phyloP scores from a whole-genome alignment of 2,329 filamentous ascomycete species.

The Xylaria sp. region DNA sequence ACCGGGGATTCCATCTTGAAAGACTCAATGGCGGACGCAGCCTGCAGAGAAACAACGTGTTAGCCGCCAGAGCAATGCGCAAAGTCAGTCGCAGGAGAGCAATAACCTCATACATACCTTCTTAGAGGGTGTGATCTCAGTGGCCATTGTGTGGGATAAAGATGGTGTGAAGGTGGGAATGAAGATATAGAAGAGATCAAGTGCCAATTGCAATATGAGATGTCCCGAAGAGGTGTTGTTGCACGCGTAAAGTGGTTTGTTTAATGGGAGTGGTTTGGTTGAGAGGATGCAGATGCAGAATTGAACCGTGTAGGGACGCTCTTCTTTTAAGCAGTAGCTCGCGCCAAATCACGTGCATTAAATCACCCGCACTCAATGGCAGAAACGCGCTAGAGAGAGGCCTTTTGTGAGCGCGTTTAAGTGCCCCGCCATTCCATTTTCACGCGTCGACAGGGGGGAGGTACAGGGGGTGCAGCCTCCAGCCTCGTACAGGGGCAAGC shows the following conservation, averaged over 20 bases:
- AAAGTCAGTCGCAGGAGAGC: slow-evolving; percentile 26
- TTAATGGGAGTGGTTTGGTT: slow-evolving; percentile 13
- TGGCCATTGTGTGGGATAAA: slow-evolving; percentile 66
- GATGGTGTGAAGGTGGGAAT: slow-evolving; percentile 23
- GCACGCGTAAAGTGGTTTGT: slow-evolving; percentile 32
- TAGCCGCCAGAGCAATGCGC: slow-evolving; percentile 24
- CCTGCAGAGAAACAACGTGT: slow-evolving; percentile 58
- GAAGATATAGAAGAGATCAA: slow-evolving; percentile 23
- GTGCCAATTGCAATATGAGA: slow-evolving; percentile 5
- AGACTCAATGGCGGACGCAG: slow-evolving; percentile 82
- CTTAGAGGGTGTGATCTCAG: slow-evolving; percentile 69
- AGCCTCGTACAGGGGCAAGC: slow-evolving; percentile 12
- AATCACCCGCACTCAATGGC: slow-evolving; percentile 23
- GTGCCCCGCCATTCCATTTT: slow-evolving; percentile 36
- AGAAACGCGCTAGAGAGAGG: slow-evolving; percentile 28
- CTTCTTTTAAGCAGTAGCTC: slow-evolving; percentile 36
- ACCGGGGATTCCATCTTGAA: slow-evolving; percentile 92
- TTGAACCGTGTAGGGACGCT: slow-evolving; percentile 32
- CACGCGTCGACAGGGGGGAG: slow-evolving; percentile 28
- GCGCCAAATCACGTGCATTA: slow-evolving; percentile 39
- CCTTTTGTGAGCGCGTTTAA: slow-evolving; percentile 19
- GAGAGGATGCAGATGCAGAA: slow-evolving; percentile 30
- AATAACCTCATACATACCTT: slow-evolving; percentile 53
- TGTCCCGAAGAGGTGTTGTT: slow-evolving; percentile 20
- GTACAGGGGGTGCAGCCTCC: no score